Evolutionary conservation across 192 early-diverging fungal genomes (phyloP).

Genomic region (Coemansia sp.): DNA sequence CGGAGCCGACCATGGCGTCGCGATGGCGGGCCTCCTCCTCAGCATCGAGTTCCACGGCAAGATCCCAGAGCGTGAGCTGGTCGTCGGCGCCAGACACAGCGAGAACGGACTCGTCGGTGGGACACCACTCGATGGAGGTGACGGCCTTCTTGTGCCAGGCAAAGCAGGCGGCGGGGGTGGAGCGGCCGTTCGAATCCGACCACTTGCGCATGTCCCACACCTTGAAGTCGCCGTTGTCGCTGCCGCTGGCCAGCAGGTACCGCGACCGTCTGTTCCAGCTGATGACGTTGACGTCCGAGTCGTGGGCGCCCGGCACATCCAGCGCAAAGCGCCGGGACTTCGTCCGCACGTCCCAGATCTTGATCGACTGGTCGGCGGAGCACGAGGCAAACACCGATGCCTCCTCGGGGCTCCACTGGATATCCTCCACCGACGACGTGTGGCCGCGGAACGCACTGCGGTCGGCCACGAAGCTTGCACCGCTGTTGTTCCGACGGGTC

Average conservation of each 20-base stretch:
- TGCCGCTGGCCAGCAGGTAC: constrained; percentile 89
- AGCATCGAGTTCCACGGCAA: constrained; percentile 93
- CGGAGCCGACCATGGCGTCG: constrained; percentile 55
- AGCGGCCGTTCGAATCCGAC: constrained; percentile 44
- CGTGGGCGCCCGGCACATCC: constrained; percentile 73
- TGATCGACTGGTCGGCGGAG: constrained; percentile 88
- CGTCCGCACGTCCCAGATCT: constrained; percentile 91
- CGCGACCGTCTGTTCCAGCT: constrained; percentile 88
- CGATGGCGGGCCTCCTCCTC: constrained; percentile 76
- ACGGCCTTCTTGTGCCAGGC: constrained; percentile 91
- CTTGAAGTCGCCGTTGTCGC: constrained; percentile 89
- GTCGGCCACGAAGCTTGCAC: constrained; percentile 70
- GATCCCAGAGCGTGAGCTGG: constrained; percentile 96
- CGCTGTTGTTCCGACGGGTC: constrained; percentile 59
- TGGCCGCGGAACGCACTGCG: constrained; percentile 80
- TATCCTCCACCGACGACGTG: constrained; percentile 85
- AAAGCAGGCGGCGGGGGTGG: constrained; percentile 86
- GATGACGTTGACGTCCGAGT: constrained; percentile 94
- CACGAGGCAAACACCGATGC: constrained; percentile 90
- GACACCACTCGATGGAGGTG: constrained; percentile 98
- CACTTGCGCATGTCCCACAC: constrained; percentile 92
- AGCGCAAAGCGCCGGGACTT: constrained; percentile 74
- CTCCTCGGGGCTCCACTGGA: constrained; percentile 96
- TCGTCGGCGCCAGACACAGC: constrained; percentile 93
- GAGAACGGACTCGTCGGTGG: constrained; percentile 87